Evolutionary conservation across 108 stramenopile genomes (phyloP).

Genomic region (Bacterosira constricta): DNA sequence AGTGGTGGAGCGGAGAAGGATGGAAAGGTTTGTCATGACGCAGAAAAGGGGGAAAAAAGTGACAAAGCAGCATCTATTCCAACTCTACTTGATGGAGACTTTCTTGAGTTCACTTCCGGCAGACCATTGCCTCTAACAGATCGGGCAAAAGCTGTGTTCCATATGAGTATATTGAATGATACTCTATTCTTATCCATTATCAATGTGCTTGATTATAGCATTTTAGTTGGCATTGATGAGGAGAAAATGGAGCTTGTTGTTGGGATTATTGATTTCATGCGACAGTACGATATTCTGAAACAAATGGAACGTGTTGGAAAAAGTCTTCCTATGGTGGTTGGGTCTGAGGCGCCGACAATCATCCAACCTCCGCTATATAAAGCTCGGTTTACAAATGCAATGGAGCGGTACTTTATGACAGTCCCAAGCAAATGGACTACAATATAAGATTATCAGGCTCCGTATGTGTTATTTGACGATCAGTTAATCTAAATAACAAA

Average conservation of each 20-base stretch:
- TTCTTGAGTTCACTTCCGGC: constrained; percentile 92
- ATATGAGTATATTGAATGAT: constrained; percentile 95
- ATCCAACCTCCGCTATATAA: constrained; percentile 97
- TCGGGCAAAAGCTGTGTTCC: constrained; percentile 91
- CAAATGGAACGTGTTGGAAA: constrained; percentile 97
- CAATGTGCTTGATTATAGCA: constrained; percentile 97
- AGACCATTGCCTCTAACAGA: constrained; percentile 93
- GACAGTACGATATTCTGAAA: constrained; percentile 98
- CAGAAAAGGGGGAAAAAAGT: constrained; percentile 30
- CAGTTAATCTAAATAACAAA: too few species aligned
- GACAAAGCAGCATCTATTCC: constrained; percentile 35
- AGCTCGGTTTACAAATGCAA: constrained; percentile 92
- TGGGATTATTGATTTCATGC: constrained; percentile 98
- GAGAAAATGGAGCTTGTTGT: constrained; percentile 93
- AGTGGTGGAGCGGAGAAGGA: constrained; percentile 27
- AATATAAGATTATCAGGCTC: constrained; percentile 54
- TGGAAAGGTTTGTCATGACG: constrained; percentile 10
- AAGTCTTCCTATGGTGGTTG: constrained; percentile 95
- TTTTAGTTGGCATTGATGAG: constrained; percentile 95
- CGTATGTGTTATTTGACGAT: too few species aligned
- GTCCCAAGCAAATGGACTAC: constrained; percentile 97
- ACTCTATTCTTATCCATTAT: constrained; percentile 94
- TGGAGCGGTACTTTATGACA: constrained; percentile 98
- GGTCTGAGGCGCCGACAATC: constrained; percentile 96
- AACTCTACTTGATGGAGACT: constrained; percentile 94